A percentile compares a stretch with the other conserved stretches of the same genome.
phyloP scores from a whole-genome alignment of 1,284 basidiomycete genomes.

The Cryptococcus depauperatus region DNA sequence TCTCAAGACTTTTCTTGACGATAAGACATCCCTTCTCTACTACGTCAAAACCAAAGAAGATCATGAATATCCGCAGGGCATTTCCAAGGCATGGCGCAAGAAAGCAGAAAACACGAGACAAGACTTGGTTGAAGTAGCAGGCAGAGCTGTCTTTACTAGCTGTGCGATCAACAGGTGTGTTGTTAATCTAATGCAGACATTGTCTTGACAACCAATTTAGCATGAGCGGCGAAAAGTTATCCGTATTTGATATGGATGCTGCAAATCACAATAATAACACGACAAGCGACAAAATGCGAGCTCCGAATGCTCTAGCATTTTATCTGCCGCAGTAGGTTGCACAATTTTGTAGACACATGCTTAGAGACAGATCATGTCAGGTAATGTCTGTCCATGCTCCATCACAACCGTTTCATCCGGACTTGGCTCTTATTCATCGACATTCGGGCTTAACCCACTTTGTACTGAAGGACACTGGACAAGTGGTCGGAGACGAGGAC shows the following conservation, averaged over 20 bases:
- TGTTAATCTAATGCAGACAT: not conserved
- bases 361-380: conserved; percentile 22
- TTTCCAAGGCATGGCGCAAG: conserved; percentile 18
- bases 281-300: too few relatives aligned
- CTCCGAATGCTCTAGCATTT: conserved; percentile 13
- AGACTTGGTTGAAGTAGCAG: conserved; percentile 13
- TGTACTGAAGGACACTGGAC: conserved; percentile 32
- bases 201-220: conserved; percentile 12
- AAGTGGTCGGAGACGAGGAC: conserved; percentile 30
- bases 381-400: conserved; percentile 26
- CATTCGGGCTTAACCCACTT: conserved; percentile 18
- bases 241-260: conserved; percentile 25
- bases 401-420: conserved; percentile 12
- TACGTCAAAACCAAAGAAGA: conserved; percentile 24
- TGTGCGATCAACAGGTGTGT: conserved; percentile 31
- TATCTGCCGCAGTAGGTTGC: conserved; percentile 37
- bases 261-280: conserved; percentile 8
- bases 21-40: not conserved
- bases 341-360: not conserved
- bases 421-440: conserved; percentile 27
- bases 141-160: conserved; percentile 23
- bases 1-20: not conserved
- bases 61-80: conserved; percentile 18
- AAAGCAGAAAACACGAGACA: not conserved
- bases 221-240: conserved; percentile 22